Percentiles rank a stretch among this genome's conserved stretches.
phyloP scores from a whole-genome alignment of 2,329 filamentous ascomycete species.

The Penicillium sp. region DNA sequence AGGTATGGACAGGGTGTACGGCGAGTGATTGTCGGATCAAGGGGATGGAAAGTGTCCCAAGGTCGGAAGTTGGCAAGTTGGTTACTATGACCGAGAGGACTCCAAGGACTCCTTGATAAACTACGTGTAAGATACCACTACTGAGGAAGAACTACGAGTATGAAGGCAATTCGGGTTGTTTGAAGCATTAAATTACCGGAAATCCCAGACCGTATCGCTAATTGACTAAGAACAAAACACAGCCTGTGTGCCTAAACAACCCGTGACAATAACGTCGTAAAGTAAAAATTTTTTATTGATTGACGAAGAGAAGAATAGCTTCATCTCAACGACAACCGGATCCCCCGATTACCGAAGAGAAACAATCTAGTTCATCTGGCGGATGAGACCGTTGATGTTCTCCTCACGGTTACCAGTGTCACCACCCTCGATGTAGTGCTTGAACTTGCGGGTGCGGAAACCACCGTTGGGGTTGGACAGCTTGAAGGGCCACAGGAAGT shows the following conservation, averaged over 20 bases:
- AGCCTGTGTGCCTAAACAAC: constrained; percentile 40
- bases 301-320: not conserved
- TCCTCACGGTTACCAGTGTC: constrained; percentile 99
- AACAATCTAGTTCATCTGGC: constrained; percentile 89
- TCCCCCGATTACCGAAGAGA: constrained; percentile 11
- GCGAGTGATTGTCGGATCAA: too few relatives aligned
- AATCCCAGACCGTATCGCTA: constrained; percentile 40
- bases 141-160: not conserved
- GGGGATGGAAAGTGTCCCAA: too few relatives aligned
- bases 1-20: too few relatives aligned
- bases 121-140: too few relatives aligned
- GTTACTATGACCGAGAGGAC: too few relatives aligned
- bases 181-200: constrained; percentile 42
- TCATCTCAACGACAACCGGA: constrained; percentile 4
- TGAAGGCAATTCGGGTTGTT: constrained; percentile 36
- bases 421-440: constrained; percentile 98
- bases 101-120: too few relatives aligned
- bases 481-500: constrained; percentile 99
- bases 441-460: constrained; percentile 97
- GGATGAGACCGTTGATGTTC: constrained; percentile 93
- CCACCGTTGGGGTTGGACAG: constrained; percentile 97
- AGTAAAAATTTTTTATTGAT: constrained; percentile 22
- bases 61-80: too few relatives aligned
- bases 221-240: constrained; percentile 33
- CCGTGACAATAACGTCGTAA: constrained; percentile 32